These are phyloP conservation scores for Tolypocladium amazonense DNA, from an alignment of 2,329 filamentous ascomycete genomes.

Conservation along the genomic window DNA sequence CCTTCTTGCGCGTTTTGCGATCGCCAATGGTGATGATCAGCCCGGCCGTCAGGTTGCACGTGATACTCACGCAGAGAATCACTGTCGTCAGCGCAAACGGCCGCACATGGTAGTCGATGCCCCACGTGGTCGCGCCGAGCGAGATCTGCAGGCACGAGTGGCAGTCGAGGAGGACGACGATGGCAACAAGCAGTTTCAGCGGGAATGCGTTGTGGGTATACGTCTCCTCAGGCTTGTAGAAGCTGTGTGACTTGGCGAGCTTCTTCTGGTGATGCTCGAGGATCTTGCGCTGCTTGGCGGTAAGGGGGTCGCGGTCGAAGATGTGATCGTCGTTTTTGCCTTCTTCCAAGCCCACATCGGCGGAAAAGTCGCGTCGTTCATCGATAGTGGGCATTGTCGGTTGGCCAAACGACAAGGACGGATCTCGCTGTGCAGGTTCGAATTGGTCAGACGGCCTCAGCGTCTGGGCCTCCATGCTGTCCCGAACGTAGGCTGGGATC, in stretches of 20 bases:
- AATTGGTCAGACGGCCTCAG: background rate
- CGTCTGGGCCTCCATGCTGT: background rate
- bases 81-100: conserved; percentile 67
- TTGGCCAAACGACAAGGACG: background rate
- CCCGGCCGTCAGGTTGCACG: conserved; percentile 67
- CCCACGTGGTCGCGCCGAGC: conserved; percentile 69
- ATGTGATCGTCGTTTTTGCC: conserved; percentile 26
- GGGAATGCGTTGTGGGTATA: conserved; percentile 73
- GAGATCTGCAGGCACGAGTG: conserved; percentile 74
- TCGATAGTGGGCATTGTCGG: conserved; percentile 5
- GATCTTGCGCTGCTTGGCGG: conserved; percentile 52
- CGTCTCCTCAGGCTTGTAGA: conserved; percentile 84
- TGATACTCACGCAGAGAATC: conserved; percentile 70
- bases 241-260: conserved; percentile 73
- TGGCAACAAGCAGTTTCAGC: conserved; percentile 59
- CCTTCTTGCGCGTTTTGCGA: conserved; percentile 70
- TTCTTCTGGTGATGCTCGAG: conserved; percentile 71
- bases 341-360: conserved; percentile 26
- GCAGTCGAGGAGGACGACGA: conserved; percentile 69
- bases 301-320: conserved; percentile 51
- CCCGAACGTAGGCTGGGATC: background rate
- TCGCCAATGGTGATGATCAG: conserved; percentile 70
- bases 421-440: background rate
- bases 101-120: conserved; percentile 59
- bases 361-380: background rate